phyloP scores from a whole-genome alignment of 208 protist species.

The Crithidia expoeki region DNA sequence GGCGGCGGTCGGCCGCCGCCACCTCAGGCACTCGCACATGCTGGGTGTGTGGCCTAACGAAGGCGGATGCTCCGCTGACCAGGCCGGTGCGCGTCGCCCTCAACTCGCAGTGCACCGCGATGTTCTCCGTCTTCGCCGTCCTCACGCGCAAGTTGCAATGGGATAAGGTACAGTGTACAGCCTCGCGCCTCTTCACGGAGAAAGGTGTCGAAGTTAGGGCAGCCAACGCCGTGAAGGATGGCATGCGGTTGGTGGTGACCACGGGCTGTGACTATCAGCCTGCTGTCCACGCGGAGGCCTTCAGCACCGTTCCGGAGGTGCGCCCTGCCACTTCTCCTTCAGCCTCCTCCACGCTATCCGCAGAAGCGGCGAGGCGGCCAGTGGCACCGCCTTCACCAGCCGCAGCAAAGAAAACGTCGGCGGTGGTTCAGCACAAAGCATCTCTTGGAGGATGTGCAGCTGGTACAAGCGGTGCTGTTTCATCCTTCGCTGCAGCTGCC shows the following conservation, averaged over 20 bases:
- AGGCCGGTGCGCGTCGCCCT: conserved; percentile 34
- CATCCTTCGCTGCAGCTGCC: neutral
- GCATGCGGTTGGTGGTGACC: conserved; percentile 65
- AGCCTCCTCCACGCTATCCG: neutral
- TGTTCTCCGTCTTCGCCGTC: conserved; percentile 51
- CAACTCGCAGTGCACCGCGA: conserved; percentile 24
- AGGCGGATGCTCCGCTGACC: neutral
- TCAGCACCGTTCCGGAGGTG: conserved; percentile 15
- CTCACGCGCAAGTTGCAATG: conserved; percentile 61
- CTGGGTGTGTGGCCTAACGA: conserved; percentile 26
- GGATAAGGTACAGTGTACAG: conserved; percentile 35
- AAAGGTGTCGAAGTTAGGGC: conserved; percentile 62
- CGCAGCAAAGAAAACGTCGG: neutral
- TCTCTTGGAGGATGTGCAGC: neutral
- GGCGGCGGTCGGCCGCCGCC: neutral
- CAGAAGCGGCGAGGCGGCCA: neutral
- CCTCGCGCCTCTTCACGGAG: conserved; percentile 66
- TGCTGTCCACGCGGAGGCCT: neutral
- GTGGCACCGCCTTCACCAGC: neutral
- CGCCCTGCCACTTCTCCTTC: neutral
- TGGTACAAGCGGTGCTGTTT: neutral
- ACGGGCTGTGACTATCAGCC: conserved; percentile 44
- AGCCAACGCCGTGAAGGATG: conserved; percentile 43
- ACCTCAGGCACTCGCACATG: conserved; percentile 18
- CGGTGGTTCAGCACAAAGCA: neutral